These are phyloP conservation scores for Farysia itapuensis DNA, from an alignment of 1,284 basidiomycete species.

Conservation along the genomic window DNA sequence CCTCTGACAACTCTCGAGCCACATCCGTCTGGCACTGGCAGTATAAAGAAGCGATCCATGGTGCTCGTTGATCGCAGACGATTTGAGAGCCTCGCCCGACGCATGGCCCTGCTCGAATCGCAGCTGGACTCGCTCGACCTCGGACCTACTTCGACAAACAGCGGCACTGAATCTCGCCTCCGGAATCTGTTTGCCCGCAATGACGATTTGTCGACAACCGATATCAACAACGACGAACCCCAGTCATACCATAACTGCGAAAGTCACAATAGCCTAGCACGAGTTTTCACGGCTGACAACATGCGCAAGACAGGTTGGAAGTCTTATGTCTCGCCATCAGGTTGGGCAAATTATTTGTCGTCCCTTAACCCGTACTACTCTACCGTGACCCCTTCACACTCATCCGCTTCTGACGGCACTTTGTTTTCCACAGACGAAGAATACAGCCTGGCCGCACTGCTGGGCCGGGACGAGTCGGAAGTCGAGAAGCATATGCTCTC, in stretches of 20 bases:
- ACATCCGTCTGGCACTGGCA: conserved; percentile 43
- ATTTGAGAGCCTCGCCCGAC: conserved; percentile 44
- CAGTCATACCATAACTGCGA: too few species aligned
- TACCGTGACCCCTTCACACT: background rate
- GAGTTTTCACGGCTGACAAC: background rate
- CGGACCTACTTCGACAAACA: background rate
- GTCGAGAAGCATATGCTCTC: conserved; percentile 11
- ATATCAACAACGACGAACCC: background rate
- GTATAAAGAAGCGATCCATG: conserved; percentile 46
- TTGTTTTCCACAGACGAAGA: conserved; percentile 10
- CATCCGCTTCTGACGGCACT: background rate
- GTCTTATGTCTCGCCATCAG: conserved; percentile 4
- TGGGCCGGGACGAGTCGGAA: conserved; percentile 12
- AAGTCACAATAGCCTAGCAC: background rate
- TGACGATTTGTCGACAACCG: background rate
- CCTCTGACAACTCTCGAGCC: conserved; percentile 40
- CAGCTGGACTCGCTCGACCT: conserved; percentile 12
- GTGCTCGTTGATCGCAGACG: conserved; percentile 47
- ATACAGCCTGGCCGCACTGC: conserved; percentile 10
- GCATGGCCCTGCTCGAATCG: conserved; percentile 39
- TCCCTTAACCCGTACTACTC: conserved; percentile 32
- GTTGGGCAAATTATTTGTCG: conserved; percentile 19
- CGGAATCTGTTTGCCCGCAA: background rate
- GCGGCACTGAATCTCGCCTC: background rate
- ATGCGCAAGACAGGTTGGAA: background rate